Evolutionary conservation across 345 rosid species (phyloP), one percentile per base, ranked within the genome.

Genomic region (Rhodamnia argentea): DNA sequence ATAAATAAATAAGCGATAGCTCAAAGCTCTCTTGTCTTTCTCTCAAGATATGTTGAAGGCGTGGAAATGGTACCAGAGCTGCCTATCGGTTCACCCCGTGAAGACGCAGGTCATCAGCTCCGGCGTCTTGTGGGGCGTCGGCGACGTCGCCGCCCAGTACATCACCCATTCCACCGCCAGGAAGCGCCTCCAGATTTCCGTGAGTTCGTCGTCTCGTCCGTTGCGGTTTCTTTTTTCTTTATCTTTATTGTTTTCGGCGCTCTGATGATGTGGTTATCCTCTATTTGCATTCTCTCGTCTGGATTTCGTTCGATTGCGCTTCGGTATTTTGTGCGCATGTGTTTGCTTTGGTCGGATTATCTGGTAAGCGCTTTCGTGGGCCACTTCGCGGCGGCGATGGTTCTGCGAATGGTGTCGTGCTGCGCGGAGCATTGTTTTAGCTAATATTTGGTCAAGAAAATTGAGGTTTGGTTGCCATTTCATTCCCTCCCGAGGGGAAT

Each of bases 61-160:
- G 22, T 97, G 98, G 99, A 93, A 90, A 90, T 97, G 96, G 97
- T 96, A 97, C 90, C 96, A 96, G 87, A 91, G 88, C 82, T 94
- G 97, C 90, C 85, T 97, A 22, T 82, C 92, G 42, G 85, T 90
- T 78, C 95, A 95, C 87, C 97, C 99, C 2, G 86, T 97, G 84
- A 95, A 96, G 93, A 96, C 98, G 57, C 99, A 97, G 88, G 91
- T 95, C 82, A 87, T 97, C 75, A 95, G 98, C 92, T 97, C 98
- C 26, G 99, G 98, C 22, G 85, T 95, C 76, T 94, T 97, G 7
- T 97, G 99, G 99, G 95, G 95, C 88, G 87, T 90, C 52, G 98
- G 98, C 82, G 98, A 97, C 89, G 89, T 97, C 87, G 92, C 96
- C 70, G 99, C 98, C 86, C 98, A 97, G 87, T 93, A 87, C 93